Base-by-base conservation (phyloP, 768 basidiomycete species). In the Agrocybe praecox region DNA sequence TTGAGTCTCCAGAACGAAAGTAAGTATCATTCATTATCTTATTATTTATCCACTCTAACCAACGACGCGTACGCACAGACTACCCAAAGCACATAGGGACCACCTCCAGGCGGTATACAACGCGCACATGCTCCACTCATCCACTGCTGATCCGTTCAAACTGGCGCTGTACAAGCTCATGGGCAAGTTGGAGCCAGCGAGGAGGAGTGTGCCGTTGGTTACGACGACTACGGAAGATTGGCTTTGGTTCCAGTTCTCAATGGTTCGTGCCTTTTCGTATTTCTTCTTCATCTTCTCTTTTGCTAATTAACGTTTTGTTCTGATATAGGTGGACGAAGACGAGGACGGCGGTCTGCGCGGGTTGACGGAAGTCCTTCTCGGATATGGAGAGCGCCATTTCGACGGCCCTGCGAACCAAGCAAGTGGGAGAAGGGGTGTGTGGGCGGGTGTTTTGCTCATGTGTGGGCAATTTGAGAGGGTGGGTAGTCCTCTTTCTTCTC, bases 151-250 rank as follows among this genome's bases (percentile, higher is more conserved):
- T 70, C 96, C 96, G 0, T 98, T 95, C 82, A 98, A 98, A 69
- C 86, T 96, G 52, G 96, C 95, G 0, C 72, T 99, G 29, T 98
- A 97, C 79, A 98, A 97, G 71, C 77, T 99, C 33, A 90, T 98
- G 80, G 96, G 94, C 44, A 91, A 91, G 64, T 82, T 96, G 51
- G 97, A 99, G 63, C 86, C 94, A 1, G 73, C 83, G 5, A 80
- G 91, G 54, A 82, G 94, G 47, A 89, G 85, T 64, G 87, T 96
- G 2, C 82, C 86, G 6, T 84, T 87, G 40, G 94, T 98, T 5
- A 98, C 95, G 0, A 83, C 83, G 10, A 96, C 95, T 1, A 95
- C 93, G 2, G 97, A 98, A 69, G 97, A 99, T 71, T 99, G 96
- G 96, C 77, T 98, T 33, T 99, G 96, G 96, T 88, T 96, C 78